Evolutionary conservation across 225 moss, liverwort and hornwort species (phyloP).

Genomic region (Neckera pumila): DNA sequence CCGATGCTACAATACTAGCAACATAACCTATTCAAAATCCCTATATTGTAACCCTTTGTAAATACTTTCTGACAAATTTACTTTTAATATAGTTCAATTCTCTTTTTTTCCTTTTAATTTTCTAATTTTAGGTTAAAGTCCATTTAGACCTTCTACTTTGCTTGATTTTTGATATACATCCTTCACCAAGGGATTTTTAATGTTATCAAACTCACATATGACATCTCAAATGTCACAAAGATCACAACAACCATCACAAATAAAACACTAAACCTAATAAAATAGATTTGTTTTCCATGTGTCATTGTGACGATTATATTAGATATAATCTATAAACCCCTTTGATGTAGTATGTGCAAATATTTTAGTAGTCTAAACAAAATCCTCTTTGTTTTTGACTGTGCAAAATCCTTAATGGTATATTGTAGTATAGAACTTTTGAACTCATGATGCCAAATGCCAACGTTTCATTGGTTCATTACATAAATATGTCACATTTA

Average conservation of each 20-base stretch:
- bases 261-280: neutral
- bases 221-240: neutral
- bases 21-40: neutral
- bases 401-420: neutral
- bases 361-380: neutral
- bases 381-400: neutral
- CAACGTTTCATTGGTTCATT: neutral
- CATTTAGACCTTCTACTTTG: neutral
- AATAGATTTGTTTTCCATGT: neutral
- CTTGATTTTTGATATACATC: neutral
- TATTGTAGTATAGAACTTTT: neutral
- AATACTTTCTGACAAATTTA: neutral
- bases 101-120: neutral
- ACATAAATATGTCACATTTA: neutral
- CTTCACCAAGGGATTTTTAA: neutral
- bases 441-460: rapidly evolving
- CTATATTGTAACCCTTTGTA: neutral
- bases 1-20: neutral
- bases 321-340: neutral
- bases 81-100: neutral
- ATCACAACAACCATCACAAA: neutral
- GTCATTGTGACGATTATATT: rapidly evolving
- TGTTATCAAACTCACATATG: rapidly evolving
- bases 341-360: neutral
- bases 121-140: neutral